These are phyloP conservation scores for Fusarium nodosum DNA, from an alignment of 2,329 filamentous ascomycete species.

Conservation along the genomic window DNA sequence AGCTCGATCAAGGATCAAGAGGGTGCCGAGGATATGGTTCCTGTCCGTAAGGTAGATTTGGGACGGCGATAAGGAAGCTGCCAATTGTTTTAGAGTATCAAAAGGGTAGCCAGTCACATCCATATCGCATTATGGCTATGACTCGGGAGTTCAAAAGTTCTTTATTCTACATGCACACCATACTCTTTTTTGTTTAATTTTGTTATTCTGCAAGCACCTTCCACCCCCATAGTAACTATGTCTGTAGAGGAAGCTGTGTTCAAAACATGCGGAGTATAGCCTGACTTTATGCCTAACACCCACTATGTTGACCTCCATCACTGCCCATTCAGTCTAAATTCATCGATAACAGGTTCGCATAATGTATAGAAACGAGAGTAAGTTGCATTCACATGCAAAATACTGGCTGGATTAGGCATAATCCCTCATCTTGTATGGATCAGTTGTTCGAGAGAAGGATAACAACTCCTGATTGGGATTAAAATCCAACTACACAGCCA, in stretches of 20 bases:
- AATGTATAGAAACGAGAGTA: background rate
- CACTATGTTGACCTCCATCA: background rate
- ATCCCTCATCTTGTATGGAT: slow-evolving; percentile 1
- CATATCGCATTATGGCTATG: background rate
- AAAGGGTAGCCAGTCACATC: background rate
- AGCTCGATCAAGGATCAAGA: slow-evolving; percentile 42
- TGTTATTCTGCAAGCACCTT: background rate
- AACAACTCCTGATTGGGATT: slow-evolving; percentile 19
- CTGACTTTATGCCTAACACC: background rate
- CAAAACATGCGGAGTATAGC: slow-evolving; percentile 2
- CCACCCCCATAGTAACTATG: background rate
- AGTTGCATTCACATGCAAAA: background rate
- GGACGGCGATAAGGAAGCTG: slow-evolving; percentile 56
- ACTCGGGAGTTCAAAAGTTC: slow-evolving; percentile 33
- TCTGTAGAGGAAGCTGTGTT: background rate
- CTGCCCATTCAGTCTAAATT: background rate
- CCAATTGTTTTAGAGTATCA: background rate
- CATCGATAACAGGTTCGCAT: background rate
- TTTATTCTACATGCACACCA: slow-evolving; percentile 9
- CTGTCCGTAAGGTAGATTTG: slow-evolving; percentile 67
- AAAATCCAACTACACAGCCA: slow-evolving; percentile 34
- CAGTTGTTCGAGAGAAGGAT: slow-evolving; percentile 1
- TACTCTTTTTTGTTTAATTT: background rate
- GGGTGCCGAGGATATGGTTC: slow-evolving; percentile 61
- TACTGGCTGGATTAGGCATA: background rate